phyloP scores from a whole-genome alignment of 495 filamentous ascomycete genomes.

The Hyaloscypha variabilis region DNA sequence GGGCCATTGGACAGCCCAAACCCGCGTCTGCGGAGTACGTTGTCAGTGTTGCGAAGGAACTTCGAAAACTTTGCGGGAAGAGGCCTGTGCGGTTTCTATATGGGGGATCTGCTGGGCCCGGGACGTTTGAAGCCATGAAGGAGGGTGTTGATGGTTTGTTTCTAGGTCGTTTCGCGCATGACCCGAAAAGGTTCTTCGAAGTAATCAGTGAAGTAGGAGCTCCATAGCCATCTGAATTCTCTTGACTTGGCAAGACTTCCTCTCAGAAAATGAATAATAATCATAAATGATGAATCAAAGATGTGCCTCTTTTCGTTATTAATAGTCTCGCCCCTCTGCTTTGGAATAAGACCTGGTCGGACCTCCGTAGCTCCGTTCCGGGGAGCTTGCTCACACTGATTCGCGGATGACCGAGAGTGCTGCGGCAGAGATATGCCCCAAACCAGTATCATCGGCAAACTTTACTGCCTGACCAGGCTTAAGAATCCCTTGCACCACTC shows the following conservation, averaged over 20 bases:
- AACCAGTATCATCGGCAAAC: not conserved
- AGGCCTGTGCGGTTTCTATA: conserved; percentile 70
- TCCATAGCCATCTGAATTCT: not conserved
- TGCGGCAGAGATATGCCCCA: not conserved
- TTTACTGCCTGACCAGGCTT: too few species aligned
- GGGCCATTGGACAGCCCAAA: conserved; percentile 77
- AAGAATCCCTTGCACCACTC: not conserved
- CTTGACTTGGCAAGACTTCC: not conserved
- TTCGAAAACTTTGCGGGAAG: conserved; percentile 52
- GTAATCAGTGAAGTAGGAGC: conserved; percentile 68
- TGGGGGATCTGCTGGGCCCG: conserved; percentile 79
- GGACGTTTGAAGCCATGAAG: conserved; percentile 66
- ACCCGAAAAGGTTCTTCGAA: conserved; percentile 64
- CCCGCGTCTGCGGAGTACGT: conserved; percentile 78
- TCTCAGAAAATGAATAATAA: not conserved
- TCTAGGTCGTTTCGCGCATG: conserved; percentile 79
- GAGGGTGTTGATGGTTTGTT: conserved; percentile 81
- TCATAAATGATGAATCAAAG: not conserved
- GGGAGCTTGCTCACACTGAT: not conserved
- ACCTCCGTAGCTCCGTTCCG: not conserved
- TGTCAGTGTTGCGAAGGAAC: conserved; percentile 62
- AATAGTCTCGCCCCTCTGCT: not conserved
- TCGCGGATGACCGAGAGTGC: not conserved
- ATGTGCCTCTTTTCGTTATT: not conserved
- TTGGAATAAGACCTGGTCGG: not conserved